These are phyloP conservation scores for Tolypocladium ophioglossoides DNA, from an alignment of 2,329 filamentous ascomycete species.

Conservation along the genomic window DNA sequence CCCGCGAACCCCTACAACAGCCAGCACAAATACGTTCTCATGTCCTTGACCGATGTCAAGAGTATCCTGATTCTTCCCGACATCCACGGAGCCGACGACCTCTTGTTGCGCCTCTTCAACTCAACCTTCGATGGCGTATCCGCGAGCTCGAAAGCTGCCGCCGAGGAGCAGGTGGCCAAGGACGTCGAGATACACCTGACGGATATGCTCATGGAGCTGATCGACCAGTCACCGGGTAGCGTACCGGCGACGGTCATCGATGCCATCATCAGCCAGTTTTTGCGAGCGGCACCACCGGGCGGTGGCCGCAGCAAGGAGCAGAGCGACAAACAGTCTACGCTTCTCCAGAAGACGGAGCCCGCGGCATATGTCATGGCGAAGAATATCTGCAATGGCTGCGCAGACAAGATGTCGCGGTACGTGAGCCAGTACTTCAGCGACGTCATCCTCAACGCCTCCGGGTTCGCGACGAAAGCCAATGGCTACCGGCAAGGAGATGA, in stretches of 20 bases:
- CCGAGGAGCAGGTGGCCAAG: slow-evolving; percentile 76
- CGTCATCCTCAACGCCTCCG: slow-evolving; percentile 82
- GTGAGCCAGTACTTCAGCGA: slow-evolving; percentile 96
- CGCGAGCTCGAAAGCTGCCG: slow-evolving; percentile 59
- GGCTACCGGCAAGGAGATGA: slow-evolving; percentile 50
- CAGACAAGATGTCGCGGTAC: slow-evolving; percentile 90
- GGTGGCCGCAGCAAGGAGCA: slow-evolving; percentile 50
- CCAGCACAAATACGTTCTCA: slow-evolving; percentile 85
- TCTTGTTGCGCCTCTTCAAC: slow-evolving; percentile 75
- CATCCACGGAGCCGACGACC: slow-evolving; percentile 67
- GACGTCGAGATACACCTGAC: slow-evolving; percentile 92
- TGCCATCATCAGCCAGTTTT: slow-evolving; percentile 88
- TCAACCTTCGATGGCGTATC: slow-evolving; percentile 89
- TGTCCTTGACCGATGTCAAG: slow-evolving; percentile 84
- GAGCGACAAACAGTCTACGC: slow-evolving; percentile 70
- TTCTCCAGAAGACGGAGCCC: slow-evolving; percentile 79
- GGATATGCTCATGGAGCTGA: slow-evolving; percentile 69
- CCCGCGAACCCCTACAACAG: slow-evolving; percentile 83
- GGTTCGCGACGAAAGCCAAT: slow-evolving; percentile 42
- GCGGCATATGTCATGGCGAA: slow-evolving; percentile 95
- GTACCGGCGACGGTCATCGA: slow-evolving; percentile 79
- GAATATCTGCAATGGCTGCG: slow-evolving; percentile 77
- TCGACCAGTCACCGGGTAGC: slow-evolving; percentile 67
- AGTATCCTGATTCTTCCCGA: slow-evolving; percentile 89
- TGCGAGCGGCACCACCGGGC: slow-evolving; percentile 69